These are phyloP conservation scores for Cynara cardunculus DNA, from an alignment of 129 eudicot species.

Conservation along the genomic window DNA sequence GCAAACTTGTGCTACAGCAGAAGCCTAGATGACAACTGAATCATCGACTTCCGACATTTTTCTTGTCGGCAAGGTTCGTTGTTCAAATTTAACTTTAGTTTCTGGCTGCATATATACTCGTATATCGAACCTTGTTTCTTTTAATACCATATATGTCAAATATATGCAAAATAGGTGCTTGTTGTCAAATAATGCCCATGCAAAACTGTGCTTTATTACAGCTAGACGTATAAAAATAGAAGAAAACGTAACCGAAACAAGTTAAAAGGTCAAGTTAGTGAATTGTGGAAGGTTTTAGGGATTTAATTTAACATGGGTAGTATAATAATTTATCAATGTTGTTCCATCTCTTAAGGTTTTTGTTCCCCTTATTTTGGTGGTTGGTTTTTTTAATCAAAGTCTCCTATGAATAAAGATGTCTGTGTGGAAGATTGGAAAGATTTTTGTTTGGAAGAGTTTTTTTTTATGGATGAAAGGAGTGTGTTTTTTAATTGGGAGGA, in stretches of 20 bases:
- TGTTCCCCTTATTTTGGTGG: background rate
- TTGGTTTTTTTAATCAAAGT: no score
- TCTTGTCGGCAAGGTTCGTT: conserved; percentile 4
- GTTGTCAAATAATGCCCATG: background rate
- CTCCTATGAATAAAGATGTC: no score
- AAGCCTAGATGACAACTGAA: conserved; percentile 21
- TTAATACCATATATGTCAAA: background rate
- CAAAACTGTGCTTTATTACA: background rate
- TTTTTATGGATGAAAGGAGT: no score
- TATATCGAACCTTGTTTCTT: background rate
- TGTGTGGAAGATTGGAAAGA: no score
- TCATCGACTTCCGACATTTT: conserved; percentile 4
- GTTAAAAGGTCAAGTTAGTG: background rate
- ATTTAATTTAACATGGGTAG: background rate
- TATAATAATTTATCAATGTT: background rate
- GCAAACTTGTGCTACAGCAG: conserved; percentile 28
- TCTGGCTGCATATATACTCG: conserved; percentile 14
- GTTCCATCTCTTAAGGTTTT: background rate
- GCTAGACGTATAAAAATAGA: background rate
- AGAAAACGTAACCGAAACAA: background rate
- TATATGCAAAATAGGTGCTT: background rate
- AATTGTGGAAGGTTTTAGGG: background rate
- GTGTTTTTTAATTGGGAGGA: no score
- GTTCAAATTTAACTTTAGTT: conserved; percentile 8
- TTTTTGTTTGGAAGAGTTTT: no score